A percentile compares a stretch with the other conserved stretches of the same genome.
phyloP scores from a whole-genome alignment of 805 yeast genomes.

The Candida insectorum region DNA sequence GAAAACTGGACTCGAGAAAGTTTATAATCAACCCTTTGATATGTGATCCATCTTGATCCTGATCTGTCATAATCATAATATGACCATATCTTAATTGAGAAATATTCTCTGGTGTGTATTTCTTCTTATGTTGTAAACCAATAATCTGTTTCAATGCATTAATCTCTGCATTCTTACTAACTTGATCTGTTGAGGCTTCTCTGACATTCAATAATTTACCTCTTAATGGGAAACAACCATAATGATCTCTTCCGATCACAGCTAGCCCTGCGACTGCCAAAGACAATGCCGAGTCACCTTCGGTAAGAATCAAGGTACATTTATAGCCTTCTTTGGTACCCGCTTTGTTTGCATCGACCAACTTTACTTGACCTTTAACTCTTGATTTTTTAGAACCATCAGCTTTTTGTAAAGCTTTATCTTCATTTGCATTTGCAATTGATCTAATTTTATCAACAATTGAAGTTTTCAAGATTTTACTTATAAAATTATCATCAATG shows the following conservation, averaged over 20 bases:
- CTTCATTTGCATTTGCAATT: slow-evolving; percentile 85
- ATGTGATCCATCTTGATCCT: slow-evolving; percentile 98
- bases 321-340: slow-evolving; percentile 90
- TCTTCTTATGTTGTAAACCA: slow-evolving; percentile 91
- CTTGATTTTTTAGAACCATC: slow-evolving; percentile 85
- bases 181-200: slow-evolving; percentile 95
- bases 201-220: slow-evolving; percentile 95
- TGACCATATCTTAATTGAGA: slow-evolving; percentile 88
- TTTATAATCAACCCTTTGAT: slow-evolving; percentile 94
- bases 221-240: slow-evolving; percentile 92
- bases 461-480: slow-evolving; percentile 62
- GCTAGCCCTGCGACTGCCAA: slow-evolving; percentile 91
- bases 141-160: slow-evolving; percentile 93
- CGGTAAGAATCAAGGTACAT: slow-evolving; percentile 91
- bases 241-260: slow-evolving; percentile 91
- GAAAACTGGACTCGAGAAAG: slow-evolving; percentile 89
- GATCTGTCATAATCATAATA: slow-evolving; percentile 99
- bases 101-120: slow-evolving; percentile 58
- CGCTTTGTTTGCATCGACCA: slow-evolving; percentile 94
- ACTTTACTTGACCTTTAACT: slow-evolving; percentile 82
- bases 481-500: slow-evolving; percentile 75
- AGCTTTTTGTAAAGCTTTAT: slow-evolving; percentile 77
- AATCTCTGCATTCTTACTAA: slow-evolving; percentile 88
- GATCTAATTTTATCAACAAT: slow-evolving; percentile 73
- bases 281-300: slow-evolving; percentile 94